Conservation (phyloP, 2,329 filamentous ascomycete species). For the Penicillium palitans region DNA sequence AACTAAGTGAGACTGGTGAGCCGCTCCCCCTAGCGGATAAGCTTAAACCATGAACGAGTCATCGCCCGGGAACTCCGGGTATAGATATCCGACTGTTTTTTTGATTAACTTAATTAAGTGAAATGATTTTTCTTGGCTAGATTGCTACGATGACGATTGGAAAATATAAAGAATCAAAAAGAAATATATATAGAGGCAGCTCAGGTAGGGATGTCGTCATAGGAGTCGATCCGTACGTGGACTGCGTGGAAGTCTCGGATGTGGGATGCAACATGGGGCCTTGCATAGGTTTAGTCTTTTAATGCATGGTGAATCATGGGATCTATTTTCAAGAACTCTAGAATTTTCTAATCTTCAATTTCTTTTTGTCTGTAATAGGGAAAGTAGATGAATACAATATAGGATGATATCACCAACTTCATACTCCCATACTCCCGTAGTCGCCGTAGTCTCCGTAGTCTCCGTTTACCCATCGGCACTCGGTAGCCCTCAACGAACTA, state of each 20-base stretch:
- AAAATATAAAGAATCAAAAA: neutral
- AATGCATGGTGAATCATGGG: conserved; percentile 5
- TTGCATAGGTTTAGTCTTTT: conserved; percentile 5
- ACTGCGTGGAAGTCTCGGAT: conserved; percentile 16
- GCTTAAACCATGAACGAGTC: conserved; percentile 21
- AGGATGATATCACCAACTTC: conserved; percentile 17
- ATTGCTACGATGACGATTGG: neutral
- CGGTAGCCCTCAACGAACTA: neutral
- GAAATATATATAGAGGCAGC: neutral
- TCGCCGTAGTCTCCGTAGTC: neutral
- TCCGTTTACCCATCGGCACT: neutral
- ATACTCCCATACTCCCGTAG: neutral
- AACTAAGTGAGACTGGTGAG: neutral
- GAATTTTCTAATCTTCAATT: neutral
- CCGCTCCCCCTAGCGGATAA: conserved; percentile 12
- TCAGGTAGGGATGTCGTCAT: conserved; percentile 13
- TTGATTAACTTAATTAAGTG: neutral
- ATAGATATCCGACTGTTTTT: neutral
- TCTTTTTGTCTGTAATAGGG: neutral
- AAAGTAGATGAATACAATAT: too few species aligned
- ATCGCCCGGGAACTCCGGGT: conserved; percentile 2
- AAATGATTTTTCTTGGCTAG: neutral
- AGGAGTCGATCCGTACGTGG: conserved; percentile 6
- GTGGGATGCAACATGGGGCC: conserved; percentile 15
- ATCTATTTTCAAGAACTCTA: neutral